Base-by-base conservation (phyloP, 768 basidiomycete genomes). In the Asterophora lycoperdoides region DNA sequence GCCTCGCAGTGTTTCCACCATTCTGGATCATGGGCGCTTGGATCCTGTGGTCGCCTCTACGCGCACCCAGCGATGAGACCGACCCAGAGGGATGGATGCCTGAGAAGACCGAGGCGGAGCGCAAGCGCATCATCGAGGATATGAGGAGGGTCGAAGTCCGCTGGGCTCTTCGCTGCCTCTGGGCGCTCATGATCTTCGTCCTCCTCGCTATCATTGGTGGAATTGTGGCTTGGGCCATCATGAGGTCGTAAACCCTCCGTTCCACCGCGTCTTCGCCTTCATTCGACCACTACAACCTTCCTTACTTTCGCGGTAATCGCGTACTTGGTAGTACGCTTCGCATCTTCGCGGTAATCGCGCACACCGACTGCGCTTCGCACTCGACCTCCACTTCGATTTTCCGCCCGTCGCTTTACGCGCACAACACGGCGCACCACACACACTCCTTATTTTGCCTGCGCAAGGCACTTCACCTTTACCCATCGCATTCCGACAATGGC, bases 21-120 rank as follows among this genome's bases (percentile, higher is more conserved):
- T 83, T 84, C 61, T 83, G 81, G 81, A 68, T 76, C 38, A 66
- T 82, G 46, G 81, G 81, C 17, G 69, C 75, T 20, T 68, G 78
- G 58, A 78, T 84, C 55, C 71, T 83, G 15, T 61, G 76, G 40
- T 75, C 73, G 6, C 80, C 81, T 8, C 63, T 83, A 41, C 76
- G 70, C 34, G 69, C 75, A 32, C 71, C 74, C 11, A 63, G 65
- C 3, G 37, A 60, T 11, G 54, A 63, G 13, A 56, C 60, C 1
- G 41, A 53, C 8, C 56, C 58, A 5, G 62, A 64, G 8, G 62
- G 63, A 11, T 83, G 82, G 82, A 68, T 80, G 59, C 68, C 75
- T 0, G 79, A 77, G 48, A 81, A 76, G 63, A 79, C 79, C 4
- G 70, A 70, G 44, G 74, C 69, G 7, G 81, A 81, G 54, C 73